Evolutionary conservation across 805 yeast species (phyloP).

Genomic region (Ogataea ramenticola): DNA sequence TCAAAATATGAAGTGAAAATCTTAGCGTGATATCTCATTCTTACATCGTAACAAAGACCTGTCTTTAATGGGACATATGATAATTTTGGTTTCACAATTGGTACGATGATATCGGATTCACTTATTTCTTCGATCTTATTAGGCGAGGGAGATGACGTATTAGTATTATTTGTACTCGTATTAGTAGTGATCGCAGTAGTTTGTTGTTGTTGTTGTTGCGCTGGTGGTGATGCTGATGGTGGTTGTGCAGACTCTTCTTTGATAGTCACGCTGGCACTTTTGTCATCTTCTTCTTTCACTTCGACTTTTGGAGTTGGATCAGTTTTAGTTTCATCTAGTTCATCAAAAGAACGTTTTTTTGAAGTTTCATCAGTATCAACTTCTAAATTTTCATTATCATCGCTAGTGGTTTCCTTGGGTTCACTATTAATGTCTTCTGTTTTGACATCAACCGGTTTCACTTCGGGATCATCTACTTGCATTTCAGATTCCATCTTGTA

Average conservation of each 20-base stretch:
- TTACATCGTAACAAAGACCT: conserved; percentile 90
- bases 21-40: conserved; percentile 97
- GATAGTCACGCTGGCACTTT: too few species aligned
- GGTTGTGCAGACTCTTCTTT: too few species aligned
- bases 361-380: neutral
- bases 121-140: neutral
- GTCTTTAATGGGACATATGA: conserved; percentile 74
- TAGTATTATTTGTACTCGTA: too few species aligned
- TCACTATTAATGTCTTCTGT: too few species aligned
- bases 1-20: conserved; percentile 87
- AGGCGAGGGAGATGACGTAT: too few species aligned
- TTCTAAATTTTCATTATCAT: too few species aligned
- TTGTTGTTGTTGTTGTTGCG: too few species aligned
- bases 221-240: too few species aligned
- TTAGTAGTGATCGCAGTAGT: too few species aligned
- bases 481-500: neutral
- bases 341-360: conserved; percentile 3
- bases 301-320: too few species aligned
- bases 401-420: neutral
- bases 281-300: neutral
- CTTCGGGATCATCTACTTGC: neutral
- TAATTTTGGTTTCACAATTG: conserved; percentile 58
- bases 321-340: neutral
- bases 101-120: conserved; percentile 34
- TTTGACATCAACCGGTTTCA: neutral